A percentile compares a stretch with the other conserved stretches of the same genome.
phyloP scores from a whole-genome alignment of 805 yeast genomes.

The Wickerhamomyces subpelliculosus region DNA sequence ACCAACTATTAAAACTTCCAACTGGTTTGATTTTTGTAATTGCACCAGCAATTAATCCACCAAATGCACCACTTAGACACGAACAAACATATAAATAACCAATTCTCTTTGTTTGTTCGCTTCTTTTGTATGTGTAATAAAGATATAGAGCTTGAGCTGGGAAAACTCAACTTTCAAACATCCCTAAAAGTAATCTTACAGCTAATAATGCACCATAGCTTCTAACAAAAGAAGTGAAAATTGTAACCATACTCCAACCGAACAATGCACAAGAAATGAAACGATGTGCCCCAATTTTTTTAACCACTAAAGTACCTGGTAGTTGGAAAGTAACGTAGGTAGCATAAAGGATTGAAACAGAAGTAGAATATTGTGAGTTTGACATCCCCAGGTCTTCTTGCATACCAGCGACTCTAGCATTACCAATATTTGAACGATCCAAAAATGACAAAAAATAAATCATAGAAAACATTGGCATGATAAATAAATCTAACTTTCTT shows the following conservation, averaged over 20 bases:
- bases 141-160: constrained; percentile 31
- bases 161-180: constrained; percentile 36
- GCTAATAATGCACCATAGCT: constrained; percentile 29
- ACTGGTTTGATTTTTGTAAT: constrained; percentile 23
- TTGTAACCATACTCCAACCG: constrained; percentile 20
- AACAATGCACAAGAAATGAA: neutral
- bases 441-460: constrained; percentile 30
- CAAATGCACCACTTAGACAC: constrained; percentile 38
- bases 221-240: constrained; percentile 26
- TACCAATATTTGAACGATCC: constrained; percentile 40
- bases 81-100: constrained; percentile 35
- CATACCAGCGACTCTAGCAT: constrained; percentile 37
- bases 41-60: constrained; percentile 36
- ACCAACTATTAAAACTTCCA: constrained; percentile 26
- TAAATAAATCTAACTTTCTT: no score
- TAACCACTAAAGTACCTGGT: constrained; percentile 3
- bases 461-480: no score
- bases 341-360: constrained; percentile 29
- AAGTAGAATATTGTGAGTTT: constrained; percentile 24
- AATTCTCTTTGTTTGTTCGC: constrained; percentile 30
- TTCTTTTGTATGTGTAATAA: constrained; percentile 29
- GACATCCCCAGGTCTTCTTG: constrained; percentile 22
- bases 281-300: constrained; percentile 2
- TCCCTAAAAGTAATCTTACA: constrained; percentile 35
- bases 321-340: constrained; percentile 25